Percentiles rank a stretch among this genome's conserved stretches.
phyloP scores from a whole-genome alignment of 768 basidiomycete species.

The Lactarius hengduanensis region DNA sequence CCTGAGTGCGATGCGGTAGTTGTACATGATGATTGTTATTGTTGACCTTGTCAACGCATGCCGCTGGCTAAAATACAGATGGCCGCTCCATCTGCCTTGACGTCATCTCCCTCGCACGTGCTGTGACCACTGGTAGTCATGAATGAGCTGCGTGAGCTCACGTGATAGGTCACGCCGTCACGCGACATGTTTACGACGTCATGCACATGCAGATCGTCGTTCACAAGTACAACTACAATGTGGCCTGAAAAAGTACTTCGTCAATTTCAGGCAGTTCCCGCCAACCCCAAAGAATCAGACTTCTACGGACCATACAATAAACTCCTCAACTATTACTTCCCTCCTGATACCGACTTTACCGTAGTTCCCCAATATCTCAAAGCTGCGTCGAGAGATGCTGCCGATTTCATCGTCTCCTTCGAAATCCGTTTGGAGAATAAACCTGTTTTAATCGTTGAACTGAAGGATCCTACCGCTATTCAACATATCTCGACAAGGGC shows the following conservation, averaged over 20 bases:
- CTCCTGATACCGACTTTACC: background rate
- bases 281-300: background rate
- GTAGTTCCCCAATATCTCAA: background rate
- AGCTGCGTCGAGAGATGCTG: background rate
- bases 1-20: conserved; percentile 4
- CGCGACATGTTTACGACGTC: no score
- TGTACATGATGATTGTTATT: background rate
- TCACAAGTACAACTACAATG: no score
- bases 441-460: background rate
- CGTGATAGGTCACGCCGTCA: no score
- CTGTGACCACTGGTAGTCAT: no score
- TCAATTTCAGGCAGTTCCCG: background rate
- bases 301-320: background rate
- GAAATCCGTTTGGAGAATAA: background rate
- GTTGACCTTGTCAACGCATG: background rate
- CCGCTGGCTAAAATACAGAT: no score
- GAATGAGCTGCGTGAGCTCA: no score
- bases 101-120: conserved; percentile 32
- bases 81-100: conserved; percentile 35
- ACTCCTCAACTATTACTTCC: background rate
- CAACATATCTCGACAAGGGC: background rate
- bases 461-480: background rate
- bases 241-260: no score
- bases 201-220: no score
- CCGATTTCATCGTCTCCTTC: background rate